A percentile compares a stretch with the other conserved stretches of the same genome.
phyloP scores from a whole-genome alignment of 148 eudicot species.

The Rhododendron kiyosumense region DNA sequence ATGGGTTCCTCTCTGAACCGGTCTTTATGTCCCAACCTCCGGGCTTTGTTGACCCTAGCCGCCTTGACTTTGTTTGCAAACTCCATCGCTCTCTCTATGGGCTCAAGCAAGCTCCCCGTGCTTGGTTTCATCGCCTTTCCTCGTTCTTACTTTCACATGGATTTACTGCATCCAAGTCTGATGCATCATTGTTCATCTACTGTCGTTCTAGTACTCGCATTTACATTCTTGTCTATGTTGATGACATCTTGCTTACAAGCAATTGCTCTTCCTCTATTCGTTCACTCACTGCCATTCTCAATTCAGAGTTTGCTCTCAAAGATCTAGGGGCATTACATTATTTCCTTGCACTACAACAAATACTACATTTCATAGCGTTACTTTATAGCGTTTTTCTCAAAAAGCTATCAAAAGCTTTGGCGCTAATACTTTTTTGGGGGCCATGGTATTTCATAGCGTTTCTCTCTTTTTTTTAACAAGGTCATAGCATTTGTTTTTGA shows the following conservation, averaged over 20 bases:
- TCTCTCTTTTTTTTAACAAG: too few relatives aligned
- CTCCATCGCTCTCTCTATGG: not conserved
- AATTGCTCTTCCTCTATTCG: not conserved
- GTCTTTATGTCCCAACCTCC: slow-evolving; percentile 8
- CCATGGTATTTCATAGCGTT: too few relatives aligned
- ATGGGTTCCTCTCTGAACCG: too few relatives aligned
- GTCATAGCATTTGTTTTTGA: too few relatives aligned
- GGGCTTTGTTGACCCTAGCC: not conserved
- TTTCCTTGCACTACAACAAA: not conserved
- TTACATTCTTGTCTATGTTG: not conserved
- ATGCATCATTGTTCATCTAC: not conserved
- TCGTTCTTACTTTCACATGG: not conserved
- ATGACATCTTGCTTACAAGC: not conserved
- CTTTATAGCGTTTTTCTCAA: too few relatives aligned
- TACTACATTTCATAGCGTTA: too few relatives aligned
- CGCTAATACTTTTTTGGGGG: too few relatives aligned
- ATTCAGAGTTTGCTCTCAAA: not conserved
- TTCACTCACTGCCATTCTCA: not conserved
- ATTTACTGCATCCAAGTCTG: not conserved
- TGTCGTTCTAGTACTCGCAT: too few relatives aligned
- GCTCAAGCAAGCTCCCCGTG: not conserved
- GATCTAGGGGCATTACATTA: not conserved
- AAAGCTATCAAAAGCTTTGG: too few relatives aligned
- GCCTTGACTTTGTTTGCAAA: not conserved
- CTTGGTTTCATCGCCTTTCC: not conserved